phyloP scores from a whole-genome alignment of 345 rosid species.

The Lepidium didymum region DNA sequence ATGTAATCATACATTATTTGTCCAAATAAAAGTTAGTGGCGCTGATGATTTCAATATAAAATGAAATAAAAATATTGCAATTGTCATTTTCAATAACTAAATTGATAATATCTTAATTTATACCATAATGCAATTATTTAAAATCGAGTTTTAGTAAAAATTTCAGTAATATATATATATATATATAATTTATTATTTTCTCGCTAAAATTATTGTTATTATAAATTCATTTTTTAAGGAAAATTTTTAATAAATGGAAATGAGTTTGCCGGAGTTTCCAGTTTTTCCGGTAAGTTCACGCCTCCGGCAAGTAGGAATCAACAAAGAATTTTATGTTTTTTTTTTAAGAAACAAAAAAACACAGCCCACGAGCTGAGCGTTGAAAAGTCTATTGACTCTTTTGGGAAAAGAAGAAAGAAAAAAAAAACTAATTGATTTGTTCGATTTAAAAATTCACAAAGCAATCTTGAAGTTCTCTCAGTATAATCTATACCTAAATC shows the following conservation, averaged over 20 bases:
- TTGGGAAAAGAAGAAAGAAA: background rate
- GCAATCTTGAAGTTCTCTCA: background rate
- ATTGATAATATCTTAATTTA: no score
- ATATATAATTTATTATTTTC: no score
- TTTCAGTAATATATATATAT: no score
- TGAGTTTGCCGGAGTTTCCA: background rate
- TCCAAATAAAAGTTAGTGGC: background rate
- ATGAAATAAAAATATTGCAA: background rate
- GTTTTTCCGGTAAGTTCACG: background rate
- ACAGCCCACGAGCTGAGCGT: background rate
- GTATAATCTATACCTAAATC: slow-evolving; percentile 1
- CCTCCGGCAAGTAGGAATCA: background rate
- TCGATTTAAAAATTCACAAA: background rate
- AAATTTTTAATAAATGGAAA: background rate
- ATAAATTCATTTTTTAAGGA: no score
- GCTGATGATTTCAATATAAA: background rate
- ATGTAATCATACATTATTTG: background rate
- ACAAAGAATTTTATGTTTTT: background rate
- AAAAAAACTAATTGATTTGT: background rate
- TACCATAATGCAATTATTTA: background rate
- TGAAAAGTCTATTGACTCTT: slow-evolving; percentile 16
- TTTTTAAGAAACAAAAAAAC: background rate
- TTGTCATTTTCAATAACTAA: no score
- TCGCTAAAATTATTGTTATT: no score
- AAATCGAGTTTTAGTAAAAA: background rate